Evolutionary conservation across 2,329 filamentous ascomycete genomes (phyloP), one percentile per base, ranked within the genome.

Genomic region (Magnaporthiopsis poae): DNA sequence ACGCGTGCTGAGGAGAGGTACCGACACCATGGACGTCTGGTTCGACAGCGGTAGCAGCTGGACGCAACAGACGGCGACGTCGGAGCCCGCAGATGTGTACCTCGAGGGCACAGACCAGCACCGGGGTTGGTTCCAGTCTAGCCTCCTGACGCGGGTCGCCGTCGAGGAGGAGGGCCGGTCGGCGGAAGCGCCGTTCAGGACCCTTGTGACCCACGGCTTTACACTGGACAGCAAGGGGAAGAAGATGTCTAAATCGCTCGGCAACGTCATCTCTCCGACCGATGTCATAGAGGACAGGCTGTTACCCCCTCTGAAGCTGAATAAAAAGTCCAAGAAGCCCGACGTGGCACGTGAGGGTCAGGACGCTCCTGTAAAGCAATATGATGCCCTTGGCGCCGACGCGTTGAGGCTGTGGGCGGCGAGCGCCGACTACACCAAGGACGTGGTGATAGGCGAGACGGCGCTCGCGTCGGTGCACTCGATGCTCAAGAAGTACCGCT

Each of bases 11-110:
- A 74, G 84, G 63, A 89, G 95, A 69, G 94, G 94, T 18, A 90
- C 82, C 61, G 95, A 99, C 73, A 99, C 95, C 0, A 99, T 99
- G 95, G 95, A 99, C 76, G 95, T 99, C 12, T 99, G 95, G 95
- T 99, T 99, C 72, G 95, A 99, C 76, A 98, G 95, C 70, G 95
- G 95, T 7, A 96, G 90, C 64, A 96, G 92, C 73, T 99, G 95
- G 95, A 90, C 82, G 4, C 82, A 86, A 73, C 46, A 56, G 46
- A 56, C 46, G 46, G 81, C 79, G 35, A 71, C 76, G 11, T 73
- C 75, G 35, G 74, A 66, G 70, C 88, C 75, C 31, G 92, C 92
- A 0, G 92, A 99, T 75, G 84, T 98, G 31, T 98, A 96, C 74
- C 84, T 98, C 2, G 95, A 99, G 79, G 95, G 95, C 39, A 91